Evolutionary conservation across 2,329 filamentous ascomycete genomes (phyloP).

Genomic region (Calonectria hawksworthii): DNA sequence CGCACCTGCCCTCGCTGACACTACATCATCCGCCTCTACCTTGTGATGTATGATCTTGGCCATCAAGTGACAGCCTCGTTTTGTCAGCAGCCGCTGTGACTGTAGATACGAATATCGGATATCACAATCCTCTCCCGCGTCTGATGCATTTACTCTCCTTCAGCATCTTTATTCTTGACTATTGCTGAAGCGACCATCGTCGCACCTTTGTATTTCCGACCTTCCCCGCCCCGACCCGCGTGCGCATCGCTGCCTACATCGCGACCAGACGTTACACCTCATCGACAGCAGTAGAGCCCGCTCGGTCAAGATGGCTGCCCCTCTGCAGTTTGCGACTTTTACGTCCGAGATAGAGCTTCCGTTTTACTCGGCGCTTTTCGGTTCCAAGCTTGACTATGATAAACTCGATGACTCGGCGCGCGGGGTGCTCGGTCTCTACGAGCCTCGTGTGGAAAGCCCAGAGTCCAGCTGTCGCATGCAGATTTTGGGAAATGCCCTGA

Average conservation of each 20-base stretch:
- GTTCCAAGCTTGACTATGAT: slow-evolving; percentile 95
- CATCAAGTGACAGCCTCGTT: slow-evolving; percentile 45
- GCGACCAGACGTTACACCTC: not conserved
- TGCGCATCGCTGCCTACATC: slow-evolving; percentile 21
- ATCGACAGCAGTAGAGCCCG: slow-evolving; percentile 2
- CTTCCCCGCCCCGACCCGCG: slow-evolving; percentile 33
- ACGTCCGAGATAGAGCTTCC: slow-evolving; percentile 94
- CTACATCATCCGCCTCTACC: slow-evolving; percentile 40
- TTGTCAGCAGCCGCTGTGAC: slow-evolving; percentile 32
- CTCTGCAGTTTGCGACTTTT: slow-evolving; percentile 85
- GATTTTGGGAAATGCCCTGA: slow-evolving; percentile 88
- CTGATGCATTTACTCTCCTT: slow-evolving; percentile 6
- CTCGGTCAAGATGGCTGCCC: slow-evolving; percentile 61
- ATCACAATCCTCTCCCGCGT: not conserved
- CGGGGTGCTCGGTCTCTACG: slow-evolving; percentile 88
- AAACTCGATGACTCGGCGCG: slow-evolving; percentile 95
- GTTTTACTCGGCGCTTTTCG: slow-evolving; percentile 94
- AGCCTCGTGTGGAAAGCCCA: slow-evolving; percentile 81
- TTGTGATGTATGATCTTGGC: slow-evolving; percentile 39
- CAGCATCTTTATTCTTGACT: slow-evolving; percentile 4
- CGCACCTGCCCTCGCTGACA: slow-evolving; percentile 37
- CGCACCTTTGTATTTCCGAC: slow-evolving; percentile 28
- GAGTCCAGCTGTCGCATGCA: slow-evolving; percentile 90
- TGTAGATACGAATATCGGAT: slow-evolving; percentile 10
- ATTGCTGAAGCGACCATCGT: slow-evolving; percentile 18